Evolutionary conservation across 768 basidiomycete genomes (phyloP), one percentile per base, ranked within the genome.

Genomic region (Boletus reticulatus): DNA sequence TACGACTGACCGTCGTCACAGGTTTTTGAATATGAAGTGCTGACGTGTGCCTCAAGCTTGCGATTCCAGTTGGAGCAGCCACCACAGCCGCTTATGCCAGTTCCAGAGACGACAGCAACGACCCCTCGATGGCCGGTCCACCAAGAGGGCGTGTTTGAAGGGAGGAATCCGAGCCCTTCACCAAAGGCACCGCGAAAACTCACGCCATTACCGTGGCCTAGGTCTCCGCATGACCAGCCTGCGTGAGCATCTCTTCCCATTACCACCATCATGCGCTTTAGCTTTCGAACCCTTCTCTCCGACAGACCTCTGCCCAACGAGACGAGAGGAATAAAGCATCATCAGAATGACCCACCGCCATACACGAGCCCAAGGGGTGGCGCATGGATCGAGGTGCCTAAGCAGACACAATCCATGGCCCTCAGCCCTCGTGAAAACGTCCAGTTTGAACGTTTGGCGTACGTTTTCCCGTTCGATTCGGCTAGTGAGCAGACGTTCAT

Each of bases 11-110:
- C 34, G 17, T 11, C n/a, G 2, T 38, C 36, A 14, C 50, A 66
- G 66, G 39, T 59, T 3, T 60, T 49, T 13, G 60, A 63, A 29
- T 66, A 67, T 43, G 66, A 67, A 24, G 66, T 68, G 4, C 45
- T 67, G n/a, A 51, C 57, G 11, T 68, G 57, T 10, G 55, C 52
- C 37, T 55, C 61, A 38, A 60, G 27, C 31, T 20, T 68, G 52
- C 61, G 59, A 32, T 67, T 67, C 44, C 42, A 43, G 6, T 19
- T 67, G 0, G 50, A 49, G 29, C 29, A 29, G 16, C 0, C 46
- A 17, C 34, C 55, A 19, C 43, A 39, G 4, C 13, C 54, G 2
- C 16, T n/a, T n/a, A 17, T 36, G 12, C 36, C 52, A 2, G 24
- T 12, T 1, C n/a, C 19, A 4, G 51, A 52, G 39, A 14, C 39